Evolutionary conservation across 352 stramenopile species (phyloP).

Genomic region (Pythium angustatum): DNA sequence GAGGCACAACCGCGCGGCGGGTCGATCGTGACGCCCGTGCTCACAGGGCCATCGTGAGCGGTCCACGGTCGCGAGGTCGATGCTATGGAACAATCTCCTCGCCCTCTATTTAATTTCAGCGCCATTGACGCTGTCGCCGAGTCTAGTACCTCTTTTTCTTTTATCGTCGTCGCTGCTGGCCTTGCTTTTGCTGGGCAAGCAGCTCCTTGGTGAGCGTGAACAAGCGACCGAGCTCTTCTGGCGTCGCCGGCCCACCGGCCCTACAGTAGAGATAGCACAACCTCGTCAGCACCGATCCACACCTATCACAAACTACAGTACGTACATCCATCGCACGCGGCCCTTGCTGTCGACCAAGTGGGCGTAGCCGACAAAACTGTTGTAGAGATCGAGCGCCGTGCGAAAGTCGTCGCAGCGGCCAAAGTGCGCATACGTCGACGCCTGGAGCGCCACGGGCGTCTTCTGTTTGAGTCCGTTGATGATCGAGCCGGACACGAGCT

Average conservation of each 20-base stretch:
- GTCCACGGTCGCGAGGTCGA: background rate
- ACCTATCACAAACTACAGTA: background rate
- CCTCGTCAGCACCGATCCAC: background rate
- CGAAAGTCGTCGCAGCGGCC: constrained; percentile 82
- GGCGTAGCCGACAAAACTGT: constrained; percentile 86
- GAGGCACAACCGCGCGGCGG: constrained; percentile 28
- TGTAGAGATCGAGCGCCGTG: constrained; percentile 77
- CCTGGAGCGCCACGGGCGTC: constrained; percentile 46
- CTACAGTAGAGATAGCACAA: constrained; percentile 50
- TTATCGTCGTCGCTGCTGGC: constrained; percentile 35
- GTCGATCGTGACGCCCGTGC: constrained; percentile 44
- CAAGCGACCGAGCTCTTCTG: constrained; percentile 61
- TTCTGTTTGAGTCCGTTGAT: constrained; percentile 56
- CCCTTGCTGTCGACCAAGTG: constrained; percentile 81
- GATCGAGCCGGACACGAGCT: constrained; percentile 74
- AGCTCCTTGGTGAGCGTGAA: constrained; percentile 60
- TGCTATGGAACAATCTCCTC: too few relatives aligned
- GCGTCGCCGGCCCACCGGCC: constrained; percentile 60
- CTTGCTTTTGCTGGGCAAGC: constrained; percentile 46
- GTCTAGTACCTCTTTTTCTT: background rate
- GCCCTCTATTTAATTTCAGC: constrained; percentile 22
- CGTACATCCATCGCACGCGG: constrained; percentile 86
- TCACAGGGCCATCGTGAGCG: background rate
- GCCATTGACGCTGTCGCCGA: background rate
- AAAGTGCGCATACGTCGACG: constrained; percentile 66